phyloP scores from a whole-genome alignment of 2,329 filamentous ascomycete species.

The Aureobasidium sp. region DNA sequence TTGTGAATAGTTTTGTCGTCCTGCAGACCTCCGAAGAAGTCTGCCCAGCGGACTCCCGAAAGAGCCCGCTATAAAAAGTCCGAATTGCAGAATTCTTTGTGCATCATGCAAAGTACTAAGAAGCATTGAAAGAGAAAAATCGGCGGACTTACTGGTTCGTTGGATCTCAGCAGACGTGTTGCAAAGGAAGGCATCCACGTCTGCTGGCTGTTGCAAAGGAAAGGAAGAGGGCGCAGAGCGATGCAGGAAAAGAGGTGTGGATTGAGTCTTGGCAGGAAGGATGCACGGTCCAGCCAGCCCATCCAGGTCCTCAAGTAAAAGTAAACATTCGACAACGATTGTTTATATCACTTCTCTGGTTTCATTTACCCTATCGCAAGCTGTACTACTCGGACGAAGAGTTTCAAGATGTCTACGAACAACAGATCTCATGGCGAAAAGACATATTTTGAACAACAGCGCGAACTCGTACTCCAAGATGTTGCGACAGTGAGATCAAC shows the following conservation, averaged over 20 bases:
- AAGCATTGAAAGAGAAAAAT: not conserved
- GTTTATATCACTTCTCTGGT: not conserved
- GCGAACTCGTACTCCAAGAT: slow-evolving; percentile 61
- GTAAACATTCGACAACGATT: not conserved
- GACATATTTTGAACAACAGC: slow-evolving; percentile 68
- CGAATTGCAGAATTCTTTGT: slow-evolving; percentile 13
- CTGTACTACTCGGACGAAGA: not conserved
- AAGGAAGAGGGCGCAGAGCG: not conserved
- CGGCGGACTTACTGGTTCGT: not conserved
- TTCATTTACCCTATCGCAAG: not conserved
- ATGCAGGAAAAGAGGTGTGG: not conserved
- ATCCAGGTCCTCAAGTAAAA: not conserved
- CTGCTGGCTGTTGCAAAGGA: not conserved
- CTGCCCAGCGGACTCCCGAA: not conserved
- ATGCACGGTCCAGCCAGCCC: not conserved
- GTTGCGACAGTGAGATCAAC: slow-evolving; percentile 54
- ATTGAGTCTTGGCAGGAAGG: not conserved
- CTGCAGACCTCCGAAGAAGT: not conserved
- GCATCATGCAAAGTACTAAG: not conserved
- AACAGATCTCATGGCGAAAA: slow-evolving; percentile 30
- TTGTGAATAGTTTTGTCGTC: slow-evolving; percentile 11
- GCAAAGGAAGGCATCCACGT: not conserved
- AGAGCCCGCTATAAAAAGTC: not conserved
- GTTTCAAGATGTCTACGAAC: slow-evolving; percentile 14
- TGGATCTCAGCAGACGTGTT: not conserved